A percentile compares a stretch with the other conserved stretches of the same genome.
These are phyloP conservation scores for Nothophoma quercina DNA, from an alignment of 2,329 filamentous ascomycete genomes.

Conservation along the genomic window DNA sequence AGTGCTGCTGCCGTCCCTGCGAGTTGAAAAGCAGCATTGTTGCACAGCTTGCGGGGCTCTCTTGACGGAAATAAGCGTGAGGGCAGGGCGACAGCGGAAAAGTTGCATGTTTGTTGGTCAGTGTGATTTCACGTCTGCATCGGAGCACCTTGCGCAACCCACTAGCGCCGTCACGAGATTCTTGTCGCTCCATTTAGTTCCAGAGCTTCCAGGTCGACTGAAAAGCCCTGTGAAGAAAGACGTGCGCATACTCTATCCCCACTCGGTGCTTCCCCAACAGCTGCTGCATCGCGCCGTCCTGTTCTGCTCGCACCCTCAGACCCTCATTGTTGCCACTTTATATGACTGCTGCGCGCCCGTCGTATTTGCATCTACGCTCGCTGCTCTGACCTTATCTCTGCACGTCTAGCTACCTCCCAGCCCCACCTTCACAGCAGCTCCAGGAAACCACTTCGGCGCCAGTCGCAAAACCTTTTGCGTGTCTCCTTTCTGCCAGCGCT, in stretches of 20 bases:
- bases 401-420: constrained; percentile 15
- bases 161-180: constrained; percentile 15
- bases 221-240: constrained; percentile 14
- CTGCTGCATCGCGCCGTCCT: constrained; percentile 27
- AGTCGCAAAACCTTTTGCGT: constrained; percentile 7
- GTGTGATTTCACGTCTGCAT: constrained; percentile 12
- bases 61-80: constrained; percentile 11
- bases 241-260: constrained; percentile 18
- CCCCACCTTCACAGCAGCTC: constrained; percentile 20
- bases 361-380: constrained; percentile 8
- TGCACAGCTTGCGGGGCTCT: constrained; percentile 16
- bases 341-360: constrained; percentile 21
- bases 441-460: constrained; percentile 20
- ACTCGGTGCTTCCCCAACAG: constrained; percentile 23
- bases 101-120: constrained; percentile 24
- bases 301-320: too few species aligned
- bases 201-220: constrained; percentile 7
- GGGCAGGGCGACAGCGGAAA: constrained; percentile 18
- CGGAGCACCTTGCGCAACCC: constrained; percentile 14
- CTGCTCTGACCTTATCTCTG: constrained; percentile 20
- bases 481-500: constrained; percentile 6
- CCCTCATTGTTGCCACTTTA: constrained; percentile 24
- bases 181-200: constrained; percentile 6
- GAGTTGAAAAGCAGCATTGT: constrained; percentile 15
- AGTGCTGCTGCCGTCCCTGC: constrained; percentile 13